Base-by-base conservation (phyloP, 2,329 filamentous ascomycete genomes). In the Aspergillus ibericus region DNA sequence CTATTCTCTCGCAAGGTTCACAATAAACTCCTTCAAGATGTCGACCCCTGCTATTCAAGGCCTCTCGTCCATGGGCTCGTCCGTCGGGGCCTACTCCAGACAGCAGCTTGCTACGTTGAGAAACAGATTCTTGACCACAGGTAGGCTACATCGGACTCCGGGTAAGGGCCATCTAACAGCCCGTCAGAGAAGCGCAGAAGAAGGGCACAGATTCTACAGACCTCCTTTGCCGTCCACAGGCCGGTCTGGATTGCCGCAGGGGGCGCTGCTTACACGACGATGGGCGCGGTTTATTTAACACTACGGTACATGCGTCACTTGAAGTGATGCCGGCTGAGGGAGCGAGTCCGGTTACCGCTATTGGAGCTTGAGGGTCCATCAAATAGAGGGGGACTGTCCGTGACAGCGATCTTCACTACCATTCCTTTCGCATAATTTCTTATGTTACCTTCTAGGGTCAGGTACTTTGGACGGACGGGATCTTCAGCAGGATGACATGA, bases 181-280 rank as follows among this genome's bases (percentile, higher is more conserved):
- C 15, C 51, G 12, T 38, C 40, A 66, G 70, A 71, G 56, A 73
- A 70, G 54, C 65, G 68, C 18, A 64, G 65, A 47, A 66, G 65
- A 29, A 65, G 71, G 55, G 63, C 63, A 40, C 63, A 70, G 38
- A 38, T 73, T 35, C 59, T 72, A 5, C 63, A 63, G 34, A 72
- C 66, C 34, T 70, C 76, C 6, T 54, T 77, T n/a, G 63, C 53
- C 20, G 64, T 67, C 22, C 72, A 74, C 52, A 65, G 62, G 46
- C 72, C 72, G 4, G 72, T 74, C 48, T 74, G 72, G 71, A 29
- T 71, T 13, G 66, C 71, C 3, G 72, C 69, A 10, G 67, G 56
- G 1, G 71, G 69, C 10, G 71, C 67, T 25, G 60, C 66, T 8
- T 74, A 74, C 59, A 73, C 72, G 8, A 71, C 67, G 4, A 62